phyloP scores from a whole-genome alignment of 179 eudicot species.

The Patellifolia procumbens region DNA sequence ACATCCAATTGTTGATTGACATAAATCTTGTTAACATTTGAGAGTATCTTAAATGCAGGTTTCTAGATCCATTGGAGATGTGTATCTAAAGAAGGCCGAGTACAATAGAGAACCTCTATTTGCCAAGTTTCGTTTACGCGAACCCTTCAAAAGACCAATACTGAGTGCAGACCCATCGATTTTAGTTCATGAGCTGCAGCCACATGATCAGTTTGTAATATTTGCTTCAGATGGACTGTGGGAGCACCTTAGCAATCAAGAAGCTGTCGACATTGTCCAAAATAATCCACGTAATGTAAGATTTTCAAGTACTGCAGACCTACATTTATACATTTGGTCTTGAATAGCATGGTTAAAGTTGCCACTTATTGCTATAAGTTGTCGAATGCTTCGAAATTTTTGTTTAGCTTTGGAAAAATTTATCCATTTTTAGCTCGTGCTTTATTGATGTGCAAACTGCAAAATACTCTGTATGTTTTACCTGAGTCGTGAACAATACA shows the following conservation, averaged over 20 bases:
- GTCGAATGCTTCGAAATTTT: background rate
- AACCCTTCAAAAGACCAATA: slow-evolving; percentile 77
- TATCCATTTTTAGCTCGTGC: background rate
- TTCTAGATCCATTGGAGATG: slow-evolving; percentile 91
- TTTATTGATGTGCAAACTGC: background rate
- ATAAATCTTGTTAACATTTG: background rate
- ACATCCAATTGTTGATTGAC: background rate
- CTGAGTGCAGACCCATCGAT: slow-evolving; percentile 89
- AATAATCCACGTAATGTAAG: slow-evolving; percentile 78
- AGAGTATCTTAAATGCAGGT: slow-evolving; percentile 45
- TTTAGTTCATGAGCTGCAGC: slow-evolving; percentile 59
- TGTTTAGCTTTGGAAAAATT: background rate
- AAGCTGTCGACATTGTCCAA: slow-evolving; percentile 84
- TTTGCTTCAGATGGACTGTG: slow-evolving; percentile 96
- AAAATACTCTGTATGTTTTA: background rate
- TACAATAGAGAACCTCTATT: slow-evolving; percentile 84
- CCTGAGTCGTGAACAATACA: too few species aligned
- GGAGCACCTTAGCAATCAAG: slow-evolving; percentile 95
- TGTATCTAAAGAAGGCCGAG: slow-evolving; percentile 80
- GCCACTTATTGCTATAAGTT: too few species aligned
- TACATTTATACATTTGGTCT: too few species aligned
- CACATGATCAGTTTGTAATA: slow-evolving; percentile 82
- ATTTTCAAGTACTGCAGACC: background rate
- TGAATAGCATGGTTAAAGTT: too few species aligned
- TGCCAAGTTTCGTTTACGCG: slow-evolving; percentile 79